Evolutionary conservation across 2,329 filamentous ascomycete species (phyloP).

Genomic region (Neopestalotiopsis rosae): DNA sequence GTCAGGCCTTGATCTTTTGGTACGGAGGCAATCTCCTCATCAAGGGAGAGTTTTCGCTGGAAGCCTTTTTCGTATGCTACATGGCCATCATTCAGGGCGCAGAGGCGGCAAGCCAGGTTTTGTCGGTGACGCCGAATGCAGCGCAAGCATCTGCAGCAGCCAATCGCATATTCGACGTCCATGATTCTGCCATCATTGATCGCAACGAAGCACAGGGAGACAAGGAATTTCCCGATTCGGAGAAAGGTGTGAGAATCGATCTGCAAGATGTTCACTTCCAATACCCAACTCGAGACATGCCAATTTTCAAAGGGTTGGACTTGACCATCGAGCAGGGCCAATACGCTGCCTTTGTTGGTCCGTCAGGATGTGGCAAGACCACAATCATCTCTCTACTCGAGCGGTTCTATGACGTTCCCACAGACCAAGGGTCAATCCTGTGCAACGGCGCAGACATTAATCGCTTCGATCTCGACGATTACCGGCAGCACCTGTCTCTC

Average conservation of each 20-base stretch:
- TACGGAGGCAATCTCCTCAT: conserved; percentile 64
- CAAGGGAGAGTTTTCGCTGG: conserved; percentile 48
- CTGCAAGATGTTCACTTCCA: conserved; percentile 59
- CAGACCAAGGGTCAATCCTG: conserved; percentile 59
- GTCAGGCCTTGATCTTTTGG: conserved; percentile 67
- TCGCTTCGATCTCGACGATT: conserved; percentile 60
- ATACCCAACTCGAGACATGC: conserved; percentile 50
- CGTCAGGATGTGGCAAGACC: conserved; percentile 74
- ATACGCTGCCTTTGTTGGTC: conserved; percentile 70
- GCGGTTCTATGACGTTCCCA: conserved; percentile 69
- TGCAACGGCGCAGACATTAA: conserved; percentile 50
- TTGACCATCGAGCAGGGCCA: conserved; percentile 67
- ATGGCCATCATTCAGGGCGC: conserved; percentile 69
- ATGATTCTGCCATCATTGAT: background rate
- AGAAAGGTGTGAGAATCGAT: conserved; percentile 57
- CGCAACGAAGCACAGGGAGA: conserved; percentile 12
- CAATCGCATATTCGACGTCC: conserved; percentile 56
- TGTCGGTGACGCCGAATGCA: conserved; percentile 66
- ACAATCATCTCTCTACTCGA: conserved; percentile 69
- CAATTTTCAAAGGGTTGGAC: conserved; percentile 64
- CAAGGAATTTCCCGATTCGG: conserved; percentile 43
- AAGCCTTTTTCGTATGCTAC: conserved; percentile 59
- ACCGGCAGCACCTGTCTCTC: conserved; percentile 67
- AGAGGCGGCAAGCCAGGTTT: conserved; percentile 66
- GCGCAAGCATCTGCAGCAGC: conserved; percentile 58